A percentile compares a stretch with the other conserved stretches of the same genome.
Evolutionary conservation across 225 moss, liverwort and hornwort genomes (phyloP).

Genomic region (Lunularia cruciata): DNA sequence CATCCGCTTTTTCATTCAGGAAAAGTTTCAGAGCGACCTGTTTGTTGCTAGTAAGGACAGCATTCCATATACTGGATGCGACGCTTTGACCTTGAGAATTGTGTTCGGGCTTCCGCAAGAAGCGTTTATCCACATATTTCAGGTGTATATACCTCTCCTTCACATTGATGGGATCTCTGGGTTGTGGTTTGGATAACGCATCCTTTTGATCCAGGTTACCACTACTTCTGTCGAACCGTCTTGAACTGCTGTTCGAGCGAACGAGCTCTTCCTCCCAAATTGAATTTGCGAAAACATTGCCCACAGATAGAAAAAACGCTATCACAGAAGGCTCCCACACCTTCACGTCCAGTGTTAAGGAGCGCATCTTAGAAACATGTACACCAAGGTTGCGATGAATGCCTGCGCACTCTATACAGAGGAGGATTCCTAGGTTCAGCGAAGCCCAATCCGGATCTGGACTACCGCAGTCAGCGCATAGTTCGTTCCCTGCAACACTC

Average conservation of each 20-base stretch:
- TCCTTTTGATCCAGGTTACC: conserved; percentile 42
- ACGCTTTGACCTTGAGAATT: conserved; percentile 48
- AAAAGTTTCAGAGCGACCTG: conserved; percentile 69
- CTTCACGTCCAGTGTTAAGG: conserved; percentile 86
- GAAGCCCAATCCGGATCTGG: conserved; percentile 97
- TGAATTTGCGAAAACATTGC: conserved; percentile 78
- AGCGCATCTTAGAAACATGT: conserved; percentile 93
- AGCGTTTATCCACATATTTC: conserved; percentile 85
- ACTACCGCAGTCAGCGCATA: conserved; percentile 90
- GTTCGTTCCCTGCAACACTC: conserved; percentile 69
- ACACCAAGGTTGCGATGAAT: conserved; percentile 95
- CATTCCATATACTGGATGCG: conserved; percentile 73
- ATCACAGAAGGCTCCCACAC: conserved; percentile 98
- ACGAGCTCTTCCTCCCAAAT: conserved; percentile 84
- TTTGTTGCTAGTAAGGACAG: conserved; percentile 61
- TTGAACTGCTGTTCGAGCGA: conserved; percentile 36
- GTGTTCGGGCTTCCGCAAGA: conserved; percentile 47
- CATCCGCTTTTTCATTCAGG: conserved; percentile 63
- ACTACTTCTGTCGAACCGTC: conserved; percentile 46
- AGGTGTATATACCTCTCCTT: conserved; percentile 80
- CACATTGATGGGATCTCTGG: conserved; percentile 61
- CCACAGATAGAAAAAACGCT: conserved; percentile 79
- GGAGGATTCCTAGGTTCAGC: conserved; percentile 77
- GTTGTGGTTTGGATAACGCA: conserved; percentile 56
- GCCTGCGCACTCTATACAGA: conserved; percentile 95